Conservation (phyloP, 2,329 filamentous ascomycete genomes). For the Nemania sp. region DNA sequence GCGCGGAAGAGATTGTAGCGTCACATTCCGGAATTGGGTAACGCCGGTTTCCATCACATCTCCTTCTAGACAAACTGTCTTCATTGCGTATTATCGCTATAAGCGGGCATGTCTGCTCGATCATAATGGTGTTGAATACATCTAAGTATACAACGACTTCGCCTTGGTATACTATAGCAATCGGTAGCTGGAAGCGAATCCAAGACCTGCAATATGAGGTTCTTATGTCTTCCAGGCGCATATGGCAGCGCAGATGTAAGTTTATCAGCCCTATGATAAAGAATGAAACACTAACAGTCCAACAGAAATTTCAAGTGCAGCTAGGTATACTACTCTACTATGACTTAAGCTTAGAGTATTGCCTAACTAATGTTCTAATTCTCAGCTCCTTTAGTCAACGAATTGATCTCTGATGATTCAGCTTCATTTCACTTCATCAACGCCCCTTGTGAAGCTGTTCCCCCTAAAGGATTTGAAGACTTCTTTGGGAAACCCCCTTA, state of each 20-base stretch:
- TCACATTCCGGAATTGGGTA: constrained; percentile 21
- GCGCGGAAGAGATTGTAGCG: constrained; percentile 5
- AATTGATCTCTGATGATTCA: constrained; percentile 59
- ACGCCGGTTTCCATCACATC: not conserved
- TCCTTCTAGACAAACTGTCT: constrained; percentile 27
- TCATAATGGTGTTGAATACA: constrained; percentile 10
- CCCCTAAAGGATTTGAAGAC: constrained; percentile 66
- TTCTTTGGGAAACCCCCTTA: constrained; percentile 69
- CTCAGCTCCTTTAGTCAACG: constrained; percentile 62
- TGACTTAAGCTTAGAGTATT: constrained; percentile 22
- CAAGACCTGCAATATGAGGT: constrained; percentile 60
- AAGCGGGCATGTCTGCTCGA: constrained; percentile 28
- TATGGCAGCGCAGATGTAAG: constrained; percentile 64
- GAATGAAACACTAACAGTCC: constrained; percentile 29
- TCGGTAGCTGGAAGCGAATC: constrained; percentile 14
- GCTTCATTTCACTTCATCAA: constrained; percentile 65
- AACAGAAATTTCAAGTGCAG: constrained; percentile 68
- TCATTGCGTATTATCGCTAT: constrained; percentile 34
- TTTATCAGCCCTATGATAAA: constrained; percentile 27
- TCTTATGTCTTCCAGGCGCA: constrained; percentile 68
- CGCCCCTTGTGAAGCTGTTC: constrained; percentile 62
- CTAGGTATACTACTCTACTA: constrained; percentile 54
- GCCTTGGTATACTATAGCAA: constrained; percentile 28
- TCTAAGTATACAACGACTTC: constrained; percentile 29
- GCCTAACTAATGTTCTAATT: constrained; percentile 33